Base-by-base conservation (phyloP, 768 basidiomycete genomes). In the Rhizopogon vulgaris region DNA sequence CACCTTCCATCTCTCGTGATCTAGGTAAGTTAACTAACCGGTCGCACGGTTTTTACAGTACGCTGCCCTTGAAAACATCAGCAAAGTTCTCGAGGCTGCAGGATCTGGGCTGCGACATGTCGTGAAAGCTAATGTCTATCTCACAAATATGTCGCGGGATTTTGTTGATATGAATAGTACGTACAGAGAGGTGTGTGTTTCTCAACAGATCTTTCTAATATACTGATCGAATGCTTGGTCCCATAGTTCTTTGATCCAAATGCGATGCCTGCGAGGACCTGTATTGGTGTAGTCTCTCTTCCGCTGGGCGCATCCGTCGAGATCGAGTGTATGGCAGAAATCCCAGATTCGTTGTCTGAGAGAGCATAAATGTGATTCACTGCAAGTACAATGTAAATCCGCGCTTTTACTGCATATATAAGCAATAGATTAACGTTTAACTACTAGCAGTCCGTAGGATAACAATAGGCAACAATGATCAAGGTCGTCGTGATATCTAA, bases 251-350 rank as follows among this genome's bases (percentile, higher is more conserved):
- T 82, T 53, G 61, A 70, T 18, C 63, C 62, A 48, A 65, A 67
- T 11, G 69, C 64, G 18, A 66, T 78, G 54, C 83, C 81, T 12
- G 80, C 81, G 5, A 71, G 82, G 39, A 83, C 82, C 22, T 82
- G 80, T 60, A 63, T 85, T 15, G 81, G 79, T 6, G 82, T 83
- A 11, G 73, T 71, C 3, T 61, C 68, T 7, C 72, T 85, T 37
- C 80, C 83, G 1, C 39, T 77, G 51, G 75, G 77, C 14, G 78
- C 77, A 7, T 75, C 73, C 51, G 73, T 85, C 28, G 83, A 85
- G 71, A 76, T 84, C 32, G 83, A 84, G 55, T 83, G 79, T 57
- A 69, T 80, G 27, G 83, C 80, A 11, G 78, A 76, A 25, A 24
- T 58, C 40, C 41, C 52, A 27, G 24, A 18, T 3, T 12, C 15